Evolutionary conservation across 1,284 basidiomycete genomes (phyloP), one percentile per base, ranked within the genome.

Genomic region (Vanrija pseudolonga): DNA sequence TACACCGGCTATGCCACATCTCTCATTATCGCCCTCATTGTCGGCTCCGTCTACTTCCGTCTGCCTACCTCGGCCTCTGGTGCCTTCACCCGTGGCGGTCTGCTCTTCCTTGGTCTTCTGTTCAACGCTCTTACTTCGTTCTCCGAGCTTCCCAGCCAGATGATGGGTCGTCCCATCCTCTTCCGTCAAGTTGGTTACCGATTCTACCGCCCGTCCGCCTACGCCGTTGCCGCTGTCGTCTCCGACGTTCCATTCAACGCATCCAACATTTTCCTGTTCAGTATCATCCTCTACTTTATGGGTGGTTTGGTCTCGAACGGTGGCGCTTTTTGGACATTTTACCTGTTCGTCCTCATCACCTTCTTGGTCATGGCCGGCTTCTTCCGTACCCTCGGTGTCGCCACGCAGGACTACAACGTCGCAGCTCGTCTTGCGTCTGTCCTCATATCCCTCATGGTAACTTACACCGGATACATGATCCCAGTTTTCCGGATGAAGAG

Each of bases 81-180:
- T 38, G 88, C 87, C 0, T 95, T 95, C 77, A 91, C 90, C 19
- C 84, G 90, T 60, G 91, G 90, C 26, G 84, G 89, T 75, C 84
- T 90, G 42, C 84, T 94, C 51, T 93, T 93, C 74, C 72, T 81
- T 48, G 85, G 85, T 47, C 77, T 92, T 56, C 75, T 93, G 26
- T 86, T 87, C 24, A 86, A 84, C 51, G 68, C 72, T 43, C 64
- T 74, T 18, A 74, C 72, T 5, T 71, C 72, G 20, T 74, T 74
- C 72, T 83, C 84, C 53, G 87, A 89, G 76, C 59, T 77, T 79
- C 84, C 67, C 17, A 71, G 64, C 55, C 64, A 60, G 54, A 66
- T 63, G 77, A 87, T 90, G 58, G 89, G 89, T 44, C 84, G 90
- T 8, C 86, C 88, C 0, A 87, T 78, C 56, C 65, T 78, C 56